Percentiles rank a stretch among this genome's conserved stretches.
Conservation (phyloP, 257 asterid species). For the Solanum paucissectum region DNA sequence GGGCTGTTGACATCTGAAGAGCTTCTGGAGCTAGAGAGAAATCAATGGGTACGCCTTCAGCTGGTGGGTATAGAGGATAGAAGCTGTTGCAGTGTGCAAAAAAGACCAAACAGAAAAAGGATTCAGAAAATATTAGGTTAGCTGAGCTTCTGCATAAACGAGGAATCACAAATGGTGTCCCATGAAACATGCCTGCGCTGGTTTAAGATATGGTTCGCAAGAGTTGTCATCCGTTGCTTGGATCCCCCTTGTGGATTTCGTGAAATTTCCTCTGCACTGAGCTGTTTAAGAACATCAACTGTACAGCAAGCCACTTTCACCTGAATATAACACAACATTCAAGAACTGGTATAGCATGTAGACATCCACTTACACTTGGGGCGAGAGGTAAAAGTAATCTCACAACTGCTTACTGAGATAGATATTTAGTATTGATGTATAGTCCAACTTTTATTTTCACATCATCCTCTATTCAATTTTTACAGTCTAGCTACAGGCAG, state of each 20-base stretch:
- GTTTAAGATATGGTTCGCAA: conserved; percentile 70
- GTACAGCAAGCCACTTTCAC: conserved; percentile 81
- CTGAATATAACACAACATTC: conserved; percentile 26
- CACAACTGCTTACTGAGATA: background rate
- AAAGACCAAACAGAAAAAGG: background rate
- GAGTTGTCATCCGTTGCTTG: conserved; percentile 74
- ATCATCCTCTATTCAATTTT: background rate
- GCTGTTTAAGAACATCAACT: conserved; percentile 81
- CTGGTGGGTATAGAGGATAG: conserved; percentile 92
- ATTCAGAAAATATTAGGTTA: background rate
- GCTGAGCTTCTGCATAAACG: background rate
- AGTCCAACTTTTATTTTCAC: background rate
- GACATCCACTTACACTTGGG: background rate
- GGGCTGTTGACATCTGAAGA: conserved; percentile 52
- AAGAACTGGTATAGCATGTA: background rate
- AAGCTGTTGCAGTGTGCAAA: conserved; percentile 51
- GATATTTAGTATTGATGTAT: background rate
- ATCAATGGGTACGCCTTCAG: conserved; percentile 81
- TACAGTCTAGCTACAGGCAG: background rate
- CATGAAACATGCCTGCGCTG: conserved; percentile 58
- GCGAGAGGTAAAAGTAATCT: background rate
- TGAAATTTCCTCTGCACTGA: conserved; percentile 88
- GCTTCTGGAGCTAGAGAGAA: conserved; percentile 71
- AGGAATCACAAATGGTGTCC: background rate
- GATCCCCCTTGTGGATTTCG: conserved; percentile 81